These are phyloP conservation scores for Verticillium tricorpus DNA, from an alignment of 2,329 filamentous ascomycete species.

Conservation along the genomic window DNA sequence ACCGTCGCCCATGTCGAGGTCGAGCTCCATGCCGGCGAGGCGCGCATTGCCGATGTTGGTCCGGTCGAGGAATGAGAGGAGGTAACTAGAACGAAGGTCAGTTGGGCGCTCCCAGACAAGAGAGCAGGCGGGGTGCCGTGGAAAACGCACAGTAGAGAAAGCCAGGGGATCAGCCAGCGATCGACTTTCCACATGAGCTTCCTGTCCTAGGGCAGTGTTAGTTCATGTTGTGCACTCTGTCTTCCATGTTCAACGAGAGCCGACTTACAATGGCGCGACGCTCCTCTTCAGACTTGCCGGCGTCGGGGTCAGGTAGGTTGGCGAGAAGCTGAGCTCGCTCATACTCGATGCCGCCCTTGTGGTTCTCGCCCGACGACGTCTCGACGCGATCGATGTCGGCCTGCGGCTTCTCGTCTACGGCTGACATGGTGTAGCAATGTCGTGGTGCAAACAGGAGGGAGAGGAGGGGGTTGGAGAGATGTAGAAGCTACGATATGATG, in stretches of 20 bases:
- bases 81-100: conserved; percentile 10
- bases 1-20: conserved; percentile 23
- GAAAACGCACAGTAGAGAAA: conserved; percentile 18
- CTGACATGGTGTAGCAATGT: conserved; percentile 8
- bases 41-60: conserved; percentile 22
- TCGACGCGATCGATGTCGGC: conserved; percentile 7
- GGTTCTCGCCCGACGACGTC: conserved; percentile 9
- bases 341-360: conserved; percentile 14
- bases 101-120: background rate
- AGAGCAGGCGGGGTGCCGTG: too few species aligned
- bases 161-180: conserved; percentile 55
- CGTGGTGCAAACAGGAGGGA: background rate
- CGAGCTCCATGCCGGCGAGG: conserved; percentile 19
- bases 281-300: conserved; percentile 59
- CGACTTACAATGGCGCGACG: conserved; percentile 53
- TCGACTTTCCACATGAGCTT: conserved; percentile 60
- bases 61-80: conserved; percentile 22
- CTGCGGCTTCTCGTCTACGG: conserved; percentile 8
- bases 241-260: background rate
- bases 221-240: background rate
- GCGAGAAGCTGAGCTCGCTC: conserved; percentile 23
- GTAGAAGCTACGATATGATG: background rate
- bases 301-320: conserved; percentile 44
- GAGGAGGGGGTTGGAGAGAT: background rate
- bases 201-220: conserved; percentile 43